Evolutionary conservation across 1,284 basidiomycete species (phyloP).

Genomic region (Trichosporon asahii): DNA sequence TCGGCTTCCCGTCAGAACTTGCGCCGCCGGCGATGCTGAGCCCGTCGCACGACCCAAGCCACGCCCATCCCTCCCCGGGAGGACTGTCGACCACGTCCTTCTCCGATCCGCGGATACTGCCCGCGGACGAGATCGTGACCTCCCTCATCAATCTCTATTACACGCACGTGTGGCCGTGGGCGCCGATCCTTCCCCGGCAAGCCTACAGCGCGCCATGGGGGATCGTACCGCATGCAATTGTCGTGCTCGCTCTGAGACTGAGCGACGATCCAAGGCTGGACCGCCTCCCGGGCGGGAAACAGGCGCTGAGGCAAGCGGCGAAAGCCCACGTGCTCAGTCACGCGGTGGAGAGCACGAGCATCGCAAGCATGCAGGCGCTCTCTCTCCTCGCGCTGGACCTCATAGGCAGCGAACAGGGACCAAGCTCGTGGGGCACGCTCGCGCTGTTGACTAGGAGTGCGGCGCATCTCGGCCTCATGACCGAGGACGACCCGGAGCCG

Average conservation of each 20-base stretch:
- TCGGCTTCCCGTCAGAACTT: background rate
- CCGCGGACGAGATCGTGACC: constrained; percentile 48
- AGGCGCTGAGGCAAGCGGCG: constrained; percentile 39
- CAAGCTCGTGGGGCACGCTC: constrained; percentile 48
- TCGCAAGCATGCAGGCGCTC: constrained; percentile 48
- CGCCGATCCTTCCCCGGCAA: constrained; percentile 45
- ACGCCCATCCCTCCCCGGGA: constrained; percentile 31
- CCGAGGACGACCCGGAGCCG: constrained; percentile 34
- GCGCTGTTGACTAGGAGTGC: constrained; percentile 49
- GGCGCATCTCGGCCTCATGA: constrained; percentile 46
- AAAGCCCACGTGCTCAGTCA: constrained; percentile 49
- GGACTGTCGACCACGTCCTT: constrained; percentile 34
- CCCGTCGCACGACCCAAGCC: constrained; percentile 29
- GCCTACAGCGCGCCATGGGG: constrained; percentile 42
- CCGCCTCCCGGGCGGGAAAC: constrained; percentile 32
- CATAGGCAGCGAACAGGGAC: constrained; percentile 50
- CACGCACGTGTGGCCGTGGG: constrained; percentile 48
- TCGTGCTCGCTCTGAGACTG: constrained; percentile 47
- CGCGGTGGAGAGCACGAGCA: constrained; percentile 48
- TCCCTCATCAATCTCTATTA: constrained; percentile 47
- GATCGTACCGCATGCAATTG: constrained; percentile 50
- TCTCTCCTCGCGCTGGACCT: constrained; percentile 49
- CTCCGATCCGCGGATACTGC: constrained; percentile 44
- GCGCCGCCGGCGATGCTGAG: background rate
- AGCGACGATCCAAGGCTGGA: constrained; percentile 33